Evolutionary conservation across 2,329 filamentous ascomycete genomes (phyloP).

Genomic region (Trichoderma atrobrunneum): DNA sequence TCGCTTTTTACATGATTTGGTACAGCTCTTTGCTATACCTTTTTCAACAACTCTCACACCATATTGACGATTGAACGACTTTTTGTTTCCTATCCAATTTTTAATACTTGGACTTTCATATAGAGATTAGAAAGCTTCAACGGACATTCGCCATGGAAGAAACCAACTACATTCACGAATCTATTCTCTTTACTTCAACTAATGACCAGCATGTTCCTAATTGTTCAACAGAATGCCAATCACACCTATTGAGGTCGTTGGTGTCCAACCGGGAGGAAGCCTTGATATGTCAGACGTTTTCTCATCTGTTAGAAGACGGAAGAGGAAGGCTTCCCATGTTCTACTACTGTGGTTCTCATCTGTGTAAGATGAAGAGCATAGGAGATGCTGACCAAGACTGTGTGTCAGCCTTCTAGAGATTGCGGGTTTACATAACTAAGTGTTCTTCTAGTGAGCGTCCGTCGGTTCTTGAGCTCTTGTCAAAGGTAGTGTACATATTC

Average conservation of each 20-base stretch:
- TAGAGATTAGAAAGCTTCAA: neutral
- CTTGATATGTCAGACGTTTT: constrained; percentile 33
- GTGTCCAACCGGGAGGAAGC: constrained; percentile 30
- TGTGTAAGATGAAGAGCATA: constrained; percentile 46
- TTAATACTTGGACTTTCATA: neutral
- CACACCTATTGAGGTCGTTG: constrained; percentile 32
- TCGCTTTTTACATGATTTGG: neutral
- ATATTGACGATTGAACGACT: neutral
- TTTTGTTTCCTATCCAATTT: neutral
- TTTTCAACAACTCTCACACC: neutral
- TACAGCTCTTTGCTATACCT: neutral
- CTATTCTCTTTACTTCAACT: constrained; percentile 27
- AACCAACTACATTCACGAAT: neutral
- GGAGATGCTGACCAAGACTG: constrained; percentile 42
- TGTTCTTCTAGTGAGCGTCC: constrained; percentile 44
- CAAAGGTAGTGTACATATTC: constrained; percentile 41
- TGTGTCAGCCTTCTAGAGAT: constrained; percentile 25
- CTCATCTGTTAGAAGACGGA: constrained; percentile 26
- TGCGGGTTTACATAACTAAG: neutral
- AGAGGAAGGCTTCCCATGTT: constrained; percentile 41
- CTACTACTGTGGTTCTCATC: constrained; percentile 52
- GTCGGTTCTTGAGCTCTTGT: constrained; percentile 50
- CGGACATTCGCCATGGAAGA: neutral
- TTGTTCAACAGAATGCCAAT: constrained; percentile 37
- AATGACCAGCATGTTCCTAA: constrained; percentile 31